Conservation (phyloP, 2,329 filamentous ascomycete species). For the Sporothrix euskadiensis region DNA sequence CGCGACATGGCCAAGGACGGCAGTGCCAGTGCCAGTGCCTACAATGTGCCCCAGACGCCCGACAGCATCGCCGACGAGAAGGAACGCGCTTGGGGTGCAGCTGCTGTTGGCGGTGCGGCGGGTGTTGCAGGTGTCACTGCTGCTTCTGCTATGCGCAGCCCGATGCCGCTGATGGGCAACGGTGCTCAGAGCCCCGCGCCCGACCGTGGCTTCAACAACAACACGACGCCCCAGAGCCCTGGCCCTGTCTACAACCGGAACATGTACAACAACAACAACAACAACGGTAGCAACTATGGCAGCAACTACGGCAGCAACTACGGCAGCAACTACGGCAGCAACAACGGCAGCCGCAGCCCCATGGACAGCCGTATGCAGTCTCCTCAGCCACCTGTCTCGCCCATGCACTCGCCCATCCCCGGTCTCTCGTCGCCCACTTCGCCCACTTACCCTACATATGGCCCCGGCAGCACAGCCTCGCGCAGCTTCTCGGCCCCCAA, state of each 20-base stretch:
- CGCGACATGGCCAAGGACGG: conserved; percentile 40
- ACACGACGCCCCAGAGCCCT: conserved; percentile 30
- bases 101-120: conserved; percentile 32
- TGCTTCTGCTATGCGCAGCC: conserved; percentile 30
- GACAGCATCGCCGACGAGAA: conserved; percentile 39
- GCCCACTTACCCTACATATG: background rate
- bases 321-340: background rate
- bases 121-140: conserved; percentile 32
- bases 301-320: too few species aligned
- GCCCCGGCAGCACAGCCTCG: background rate
- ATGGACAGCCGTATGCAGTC: conserved; percentile 3
- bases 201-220: conserved; percentile 29
- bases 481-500: conserved; percentile 37
- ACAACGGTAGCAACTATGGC: background rate
- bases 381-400: background rate
- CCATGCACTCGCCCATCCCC: conserved; percentile 12
- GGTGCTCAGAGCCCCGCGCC: background rate
- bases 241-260: conserved; percentile 3
- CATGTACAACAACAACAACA: background rate
- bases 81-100: conserved; percentile 33
- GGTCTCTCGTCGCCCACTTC: conserved; percentile 20
- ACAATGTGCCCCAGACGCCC: conserved; percentile 39
- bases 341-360: conserved; percentile 6
- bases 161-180: conserved; percentile 37
- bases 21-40: conserved; percentile 37